These are phyloP conservation scores for Suillus placidus DNA, from an alignment of 768 basidiomycete genomes.

Conservation along the genomic window DNA sequence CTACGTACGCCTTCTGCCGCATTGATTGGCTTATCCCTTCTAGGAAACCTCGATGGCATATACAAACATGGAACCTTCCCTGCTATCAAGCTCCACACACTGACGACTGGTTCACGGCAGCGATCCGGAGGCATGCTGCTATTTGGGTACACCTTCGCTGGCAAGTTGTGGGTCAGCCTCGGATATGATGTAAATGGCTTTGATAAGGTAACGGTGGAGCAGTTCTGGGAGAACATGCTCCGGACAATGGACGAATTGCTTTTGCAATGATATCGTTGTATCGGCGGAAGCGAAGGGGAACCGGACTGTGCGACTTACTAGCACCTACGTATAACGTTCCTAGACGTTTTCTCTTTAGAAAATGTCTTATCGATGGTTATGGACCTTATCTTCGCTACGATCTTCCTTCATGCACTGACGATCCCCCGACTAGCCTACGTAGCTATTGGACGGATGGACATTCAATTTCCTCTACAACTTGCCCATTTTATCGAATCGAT, in stretches of 20 bases:
- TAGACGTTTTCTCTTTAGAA: not conserved
- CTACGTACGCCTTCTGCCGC: conserved; percentile 57
- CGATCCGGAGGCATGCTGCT: conserved; percentile 75
- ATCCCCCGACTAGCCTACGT: not conserved
- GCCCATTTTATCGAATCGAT: too few relatives aligned
- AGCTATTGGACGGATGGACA: not conserved
- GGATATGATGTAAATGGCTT: conserved; percentile 83
- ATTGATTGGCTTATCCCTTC: conserved; percentile 76
- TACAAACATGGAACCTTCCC: conserved; percentile 70
- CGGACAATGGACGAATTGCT: conserved; percentile 62
- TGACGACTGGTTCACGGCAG: conserved; percentile 87
- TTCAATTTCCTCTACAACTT: too few relatives aligned
- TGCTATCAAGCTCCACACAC: conserved; percentile 61
- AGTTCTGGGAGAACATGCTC: conserved; percentile 68
- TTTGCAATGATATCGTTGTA: conserved; percentile 21
- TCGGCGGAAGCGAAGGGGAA: not conserved
- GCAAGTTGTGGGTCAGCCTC: conserved; percentile 77
- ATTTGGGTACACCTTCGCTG: conserved; percentile 79
- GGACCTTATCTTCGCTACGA: not conserved
- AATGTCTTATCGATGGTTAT: not conserved
- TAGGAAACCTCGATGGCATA: conserved; percentile 84
- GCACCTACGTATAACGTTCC: not conserved
- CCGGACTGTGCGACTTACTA: not conserved
- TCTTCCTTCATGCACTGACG: not conserved
- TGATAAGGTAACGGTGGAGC: conserved; percentile 57